Base-by-base conservation (phyloP, 2,329 filamentous ascomycete species). In the Reticulascus tulasneorum region DNA sequence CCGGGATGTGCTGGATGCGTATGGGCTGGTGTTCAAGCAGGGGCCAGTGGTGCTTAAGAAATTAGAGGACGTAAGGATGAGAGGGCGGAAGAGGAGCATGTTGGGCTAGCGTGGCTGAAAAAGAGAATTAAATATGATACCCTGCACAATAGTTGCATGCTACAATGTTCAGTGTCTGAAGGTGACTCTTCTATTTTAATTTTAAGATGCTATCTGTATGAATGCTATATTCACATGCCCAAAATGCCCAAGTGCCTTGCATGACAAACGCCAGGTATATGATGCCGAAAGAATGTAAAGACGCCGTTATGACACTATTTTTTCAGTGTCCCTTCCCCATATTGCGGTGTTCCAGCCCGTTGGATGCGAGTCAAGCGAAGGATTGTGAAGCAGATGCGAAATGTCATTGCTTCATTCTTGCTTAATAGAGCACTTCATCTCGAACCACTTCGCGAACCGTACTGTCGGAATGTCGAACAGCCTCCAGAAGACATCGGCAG, bases 11-110 rank as follows among this genome's bases (percentile, higher is more conserved):
- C 64, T 97, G 15, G 69, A 75, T 37, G 83, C 78, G 4, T 98
- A 98, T 64, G 74, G 67, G 33, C 72, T 75, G 47, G 78, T 75
- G 22, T 91, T 85, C 55, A 89, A 87, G 64, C 85, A 85, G 12
- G 84, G 86, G 1, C 75, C 68, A 38, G 67, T 77, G 15, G 87
- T 90, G 16, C 62, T 98, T 56, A 87, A 79, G 66, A 85, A 82
- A 58, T 63, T 98, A 44, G 89, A 95, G 58, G 91, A 95, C 47
- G 93, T 98, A 29, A 79, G 93, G 56, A 79, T 95, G 82, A 81
- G 93, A 59, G 93, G 93, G 4, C 75, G 93, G 57, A 98, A 98
- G 77, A 84, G 88, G 62, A 97, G 89, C 59, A 98, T 98, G 93
- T 59, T 98, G 49, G 93, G 93, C 19, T 97, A 29, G 6, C 9